phyloP scores from a whole-genome alignment of 352 stramenopile genomes.

The Pythium aquatile region DNA sequence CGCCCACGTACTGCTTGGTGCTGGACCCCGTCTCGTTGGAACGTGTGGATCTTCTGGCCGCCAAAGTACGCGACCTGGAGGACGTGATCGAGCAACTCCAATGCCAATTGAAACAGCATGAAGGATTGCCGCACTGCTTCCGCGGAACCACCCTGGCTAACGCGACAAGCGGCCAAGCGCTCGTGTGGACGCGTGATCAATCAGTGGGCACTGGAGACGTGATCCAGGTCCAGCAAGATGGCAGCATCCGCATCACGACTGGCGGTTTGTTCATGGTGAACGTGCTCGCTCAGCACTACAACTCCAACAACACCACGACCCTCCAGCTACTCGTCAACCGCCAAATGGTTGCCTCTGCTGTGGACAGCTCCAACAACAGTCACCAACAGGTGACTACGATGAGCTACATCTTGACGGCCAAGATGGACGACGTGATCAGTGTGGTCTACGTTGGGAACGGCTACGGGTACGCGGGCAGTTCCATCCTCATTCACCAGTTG shows the following conservation, averaged over 20 bases:
- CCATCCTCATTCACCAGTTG: background rate
- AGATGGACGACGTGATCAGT: background rate
- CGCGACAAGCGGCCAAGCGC: background rate
- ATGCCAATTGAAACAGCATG: background rate
- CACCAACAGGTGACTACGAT: background rate
- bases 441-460: background rate
- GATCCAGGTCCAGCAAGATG: background rate
- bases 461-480: background rate
- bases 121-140: background rate
- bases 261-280: background rate
- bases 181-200: background rate
- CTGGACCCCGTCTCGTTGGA: background rate
- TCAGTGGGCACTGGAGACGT: no score
- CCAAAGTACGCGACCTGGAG: conserved; percentile 1
- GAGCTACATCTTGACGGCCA: background rate
- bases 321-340: background rate
- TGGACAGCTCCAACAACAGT: background rate
- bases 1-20: background rate
- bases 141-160: background rate
- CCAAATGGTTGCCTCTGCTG: background rate
- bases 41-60: background rate
- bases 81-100: conserved; percentile 1
- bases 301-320: background rate
- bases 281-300: background rate
- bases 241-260: background rate